phyloP scores from a whole-genome alignment of 1,284 basidiomycete genomes.

The Farysia itapuensis region DNA sequence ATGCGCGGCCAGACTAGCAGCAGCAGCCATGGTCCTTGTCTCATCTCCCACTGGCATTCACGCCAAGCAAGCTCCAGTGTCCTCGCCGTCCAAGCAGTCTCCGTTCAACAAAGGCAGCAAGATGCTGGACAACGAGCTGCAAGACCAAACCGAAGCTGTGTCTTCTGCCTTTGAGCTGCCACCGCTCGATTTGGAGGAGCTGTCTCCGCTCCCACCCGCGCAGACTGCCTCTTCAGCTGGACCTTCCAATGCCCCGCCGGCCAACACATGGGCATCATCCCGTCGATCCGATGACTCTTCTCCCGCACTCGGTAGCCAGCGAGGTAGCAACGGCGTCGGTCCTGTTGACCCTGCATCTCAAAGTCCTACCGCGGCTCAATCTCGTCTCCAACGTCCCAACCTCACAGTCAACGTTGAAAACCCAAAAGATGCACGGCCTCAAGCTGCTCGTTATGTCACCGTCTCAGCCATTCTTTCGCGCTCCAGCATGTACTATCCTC shows the following conservation, averaged over 20 bases:
- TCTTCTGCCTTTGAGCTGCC: background rate
- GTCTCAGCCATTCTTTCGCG: conserved; percentile 51
- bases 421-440: background rate
- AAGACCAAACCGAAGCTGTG: no score
- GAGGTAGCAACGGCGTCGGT: no score
- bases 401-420: background rate
- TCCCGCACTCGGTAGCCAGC: background rate
- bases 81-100: background rate
- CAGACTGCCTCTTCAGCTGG: background rate
- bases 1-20: background rate
- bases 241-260: conserved; percentile 4
- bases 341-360: no score
- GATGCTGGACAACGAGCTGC: no score
- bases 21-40: background rate
- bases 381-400: background rate
- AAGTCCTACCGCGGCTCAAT: background rate
- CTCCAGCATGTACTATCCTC: conserved; percentile 36
- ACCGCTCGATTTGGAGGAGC: conserved; percentile 30
- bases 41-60: background rate
- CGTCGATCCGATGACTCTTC: conserved; percentile 24
- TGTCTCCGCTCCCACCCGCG: conserved; percentile 29
- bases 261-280: conserved; percentile 13
- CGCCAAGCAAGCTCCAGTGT: no score
- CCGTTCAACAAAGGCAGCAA: background rate
- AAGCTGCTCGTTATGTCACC: conserved; percentile 38